Conservation (phyloP, 2,329 filamentous ascomycete species). For the Xylariales sp. region DNA sequence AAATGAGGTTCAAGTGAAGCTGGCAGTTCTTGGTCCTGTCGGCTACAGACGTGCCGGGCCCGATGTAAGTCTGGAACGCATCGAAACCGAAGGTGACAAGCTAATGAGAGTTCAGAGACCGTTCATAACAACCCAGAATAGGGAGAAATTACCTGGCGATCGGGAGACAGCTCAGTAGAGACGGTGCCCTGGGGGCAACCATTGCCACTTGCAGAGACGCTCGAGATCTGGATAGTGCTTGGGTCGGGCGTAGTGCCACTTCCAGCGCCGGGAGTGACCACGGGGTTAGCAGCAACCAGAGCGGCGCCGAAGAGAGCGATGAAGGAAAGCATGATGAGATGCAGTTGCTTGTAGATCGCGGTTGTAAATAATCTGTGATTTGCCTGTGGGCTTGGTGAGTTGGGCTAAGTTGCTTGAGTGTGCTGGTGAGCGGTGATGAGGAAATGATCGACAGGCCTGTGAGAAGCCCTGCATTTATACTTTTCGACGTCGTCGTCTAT, state of each 20-base stretch:
- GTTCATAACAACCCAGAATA: background rate
- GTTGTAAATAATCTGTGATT: slow-evolving; percentile 25
- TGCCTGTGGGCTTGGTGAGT: slow-evolving; percentile 19
- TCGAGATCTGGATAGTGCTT: slow-evolving; percentile 55
- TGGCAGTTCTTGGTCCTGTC: slow-evolving; percentile 61
- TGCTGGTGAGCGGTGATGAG: slow-evolving; percentile 39
- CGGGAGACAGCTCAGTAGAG: slow-evolving; percentile 56
- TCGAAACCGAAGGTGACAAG: slow-evolving; percentile 62
- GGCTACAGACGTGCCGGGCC: slow-evolving; percentile 52
- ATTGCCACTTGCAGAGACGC: slow-evolving; percentile 56
- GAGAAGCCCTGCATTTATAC: slow-evolving; percentile 46
- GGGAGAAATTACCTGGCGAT: slow-evolving; percentile 52
- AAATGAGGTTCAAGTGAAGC: slow-evolving; percentile 59
- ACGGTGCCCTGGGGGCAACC: slow-evolving; percentile 59
- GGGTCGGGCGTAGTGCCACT: slow-evolving; percentile 52
- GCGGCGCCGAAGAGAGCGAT: slow-evolving; percentile 50
- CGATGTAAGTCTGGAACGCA: slow-evolving; percentile 60
- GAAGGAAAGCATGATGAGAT: slow-evolving; percentile 53
- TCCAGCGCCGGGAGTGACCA: slow-evolving; percentile 48
- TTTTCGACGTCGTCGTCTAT: slow-evolving; percentile 18
- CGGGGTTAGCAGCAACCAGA: slow-evolving; percentile 53
- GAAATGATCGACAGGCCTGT: slow-evolving; percentile 43
- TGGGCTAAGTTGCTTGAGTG: slow-evolving; percentile 23
- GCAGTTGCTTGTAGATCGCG: background rate
- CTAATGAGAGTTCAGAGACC: slow-evolving; percentile 43